These are phyloP conservation scores for Fragaria ananassa DNA, from an alignment of 306 rosid genomes.

Conservation along the genomic window DNA sequence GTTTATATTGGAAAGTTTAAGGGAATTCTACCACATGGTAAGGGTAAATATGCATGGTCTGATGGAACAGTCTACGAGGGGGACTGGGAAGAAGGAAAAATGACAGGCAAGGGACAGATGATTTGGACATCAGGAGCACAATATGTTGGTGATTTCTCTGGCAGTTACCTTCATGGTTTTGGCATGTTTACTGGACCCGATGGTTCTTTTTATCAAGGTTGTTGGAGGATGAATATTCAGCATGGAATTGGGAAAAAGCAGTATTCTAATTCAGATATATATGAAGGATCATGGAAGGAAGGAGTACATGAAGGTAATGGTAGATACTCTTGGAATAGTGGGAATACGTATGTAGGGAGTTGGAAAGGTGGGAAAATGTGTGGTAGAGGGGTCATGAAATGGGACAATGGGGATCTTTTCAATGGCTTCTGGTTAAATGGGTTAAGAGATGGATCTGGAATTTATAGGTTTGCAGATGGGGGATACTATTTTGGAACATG, in stretches of 20 bases:
- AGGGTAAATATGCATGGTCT: constrained; percentile 80
- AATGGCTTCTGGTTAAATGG: constrained; percentile 84
- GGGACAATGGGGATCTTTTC: constrained; percentile 72
- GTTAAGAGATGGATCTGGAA: constrained; percentile 73
- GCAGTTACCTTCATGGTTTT: constrained; percentile 73
- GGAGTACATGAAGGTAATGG: constrained; percentile 85
- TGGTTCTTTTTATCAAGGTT: constrained; percentile 61
- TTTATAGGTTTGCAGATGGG: constrained; percentile 69
- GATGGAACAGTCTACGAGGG: constrained; percentile 79
- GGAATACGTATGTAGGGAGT: constrained; percentile 64
- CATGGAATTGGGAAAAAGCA: constrained; percentile 76
- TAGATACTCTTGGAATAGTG: constrained; percentile 66
- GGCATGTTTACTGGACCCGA: constrained; percentile 51
- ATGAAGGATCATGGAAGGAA: constrained; percentile 94
- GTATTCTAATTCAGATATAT: constrained; percentile 61
- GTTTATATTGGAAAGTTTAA: constrained; percentile 51
- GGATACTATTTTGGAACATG: constrained; percentile 83
- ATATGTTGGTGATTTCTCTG: constrained; percentile 90
- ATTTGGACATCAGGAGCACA: constrained; percentile 68
- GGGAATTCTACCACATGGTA: constrained; percentile 66
- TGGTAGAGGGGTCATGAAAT: constrained; percentile 92
- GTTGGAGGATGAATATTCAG: constrained; percentile 82
- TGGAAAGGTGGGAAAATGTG: constrained; percentile 80
- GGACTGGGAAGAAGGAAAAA: constrained; percentile 83
- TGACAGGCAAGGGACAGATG: constrained; percentile 70